Conservation (phyloP, 2,329 filamentous ascomycete genomes). For the Colletotrichum godetiae region DNA sequence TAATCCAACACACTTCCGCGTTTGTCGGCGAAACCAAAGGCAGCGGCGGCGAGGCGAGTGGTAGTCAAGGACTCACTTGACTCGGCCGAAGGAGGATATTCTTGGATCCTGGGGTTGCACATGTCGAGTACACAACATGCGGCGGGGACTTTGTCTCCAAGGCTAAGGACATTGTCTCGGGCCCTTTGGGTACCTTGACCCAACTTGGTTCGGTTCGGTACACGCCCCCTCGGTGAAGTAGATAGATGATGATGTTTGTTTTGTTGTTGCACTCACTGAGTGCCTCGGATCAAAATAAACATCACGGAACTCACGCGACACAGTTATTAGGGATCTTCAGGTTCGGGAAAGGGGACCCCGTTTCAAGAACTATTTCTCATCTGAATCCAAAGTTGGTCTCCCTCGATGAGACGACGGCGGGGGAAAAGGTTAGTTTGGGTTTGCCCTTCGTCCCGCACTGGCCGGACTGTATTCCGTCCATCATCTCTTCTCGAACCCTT, state of each 20-base stretch:
- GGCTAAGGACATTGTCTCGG: constrained; percentile 18
- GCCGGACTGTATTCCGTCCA: background rate
- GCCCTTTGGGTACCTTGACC: background rate
- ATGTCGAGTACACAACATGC: background rate
- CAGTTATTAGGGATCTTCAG: constrained; percentile 1
- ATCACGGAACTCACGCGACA: background rate
- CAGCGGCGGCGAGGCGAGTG: background rate
- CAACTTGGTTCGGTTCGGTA: background rate
- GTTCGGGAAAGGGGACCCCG: background rate
- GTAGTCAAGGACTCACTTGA: background rate
- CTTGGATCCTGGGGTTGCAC: constrained; percentile 20
- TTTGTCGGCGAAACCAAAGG: background rate
- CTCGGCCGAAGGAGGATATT: constrained; percentile 24
- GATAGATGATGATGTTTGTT: background rate
- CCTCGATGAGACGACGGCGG: background rate
- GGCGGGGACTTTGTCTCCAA: background rate
- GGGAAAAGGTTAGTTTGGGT: background rate
- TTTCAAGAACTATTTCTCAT: background rate
- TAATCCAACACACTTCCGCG: background rate
- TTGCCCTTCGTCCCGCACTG: background rate
- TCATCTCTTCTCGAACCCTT: too few species aligned
- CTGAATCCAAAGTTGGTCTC: background rate
- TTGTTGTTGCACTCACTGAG: background rate
- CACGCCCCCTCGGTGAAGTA: background rate
- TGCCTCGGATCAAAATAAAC: background rate